A percentile compares a stretch with the other conserved stretches of the same genome.
phyloP scores from a whole-genome alignment of 2,329 filamentous ascomycete genomes.

The Metarhizium robertsii region DNA sequence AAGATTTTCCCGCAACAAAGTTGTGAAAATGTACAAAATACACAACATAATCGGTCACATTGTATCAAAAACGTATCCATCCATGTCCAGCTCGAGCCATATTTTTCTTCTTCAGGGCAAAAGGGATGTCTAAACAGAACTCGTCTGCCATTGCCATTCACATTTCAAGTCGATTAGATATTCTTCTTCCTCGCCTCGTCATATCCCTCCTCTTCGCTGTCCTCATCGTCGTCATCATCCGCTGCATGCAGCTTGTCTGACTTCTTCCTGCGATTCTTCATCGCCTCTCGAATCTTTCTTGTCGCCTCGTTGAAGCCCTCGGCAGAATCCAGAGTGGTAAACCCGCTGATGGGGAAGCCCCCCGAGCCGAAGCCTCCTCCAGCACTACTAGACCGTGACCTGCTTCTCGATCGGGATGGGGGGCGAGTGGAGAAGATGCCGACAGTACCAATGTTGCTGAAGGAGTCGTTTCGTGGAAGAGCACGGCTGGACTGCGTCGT shows the following conservation, averaged over 20 bases:
- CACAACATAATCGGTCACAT: background rate
- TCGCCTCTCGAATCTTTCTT: conserved; percentile 73
- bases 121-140: background rate
- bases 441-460: conserved; percentile 78
- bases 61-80: background rate
- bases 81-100: background rate
- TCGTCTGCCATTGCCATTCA: background rate
- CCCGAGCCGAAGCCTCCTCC: conserved; percentile 51
- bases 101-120: background rate
- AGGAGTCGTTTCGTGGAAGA: conserved; percentile 81
- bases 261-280: conserved; percentile 55
- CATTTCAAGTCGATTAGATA: conserved; percentile 8
- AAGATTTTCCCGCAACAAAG: background rate
- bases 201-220: conserved; percentile 32
- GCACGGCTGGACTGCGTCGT: conserved; percentile 45
- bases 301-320: conserved; percentile 75
- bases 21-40: background rate
- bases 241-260: conserved; percentile 32
- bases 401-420: conserved; percentile 65
- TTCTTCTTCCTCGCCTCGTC: conserved; percentile 35
- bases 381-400: conserved; percentile 61
- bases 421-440: conserved; percentile 87
- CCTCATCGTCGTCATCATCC: conserved; percentile 26
- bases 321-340: conserved; percentile 58
- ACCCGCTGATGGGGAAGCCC: conserved; percentile 58